These are phyloP conservation scores for Abrus precatorius DNA, from an alignment of 306 rosid species.

Conservation along the genomic window DNA sequence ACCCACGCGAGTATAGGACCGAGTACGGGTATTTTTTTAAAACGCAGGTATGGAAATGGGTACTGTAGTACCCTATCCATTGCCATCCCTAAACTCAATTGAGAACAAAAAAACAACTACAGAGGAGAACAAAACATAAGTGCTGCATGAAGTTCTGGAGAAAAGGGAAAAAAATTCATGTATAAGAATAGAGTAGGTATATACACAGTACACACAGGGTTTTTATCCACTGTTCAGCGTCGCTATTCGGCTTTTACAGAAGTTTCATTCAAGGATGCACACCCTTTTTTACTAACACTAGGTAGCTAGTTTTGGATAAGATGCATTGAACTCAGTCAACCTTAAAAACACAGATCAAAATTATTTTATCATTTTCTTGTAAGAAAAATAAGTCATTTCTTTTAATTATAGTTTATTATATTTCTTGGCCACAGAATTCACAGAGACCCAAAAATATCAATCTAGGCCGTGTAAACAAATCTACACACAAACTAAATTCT, in stretches of 20 bases:
- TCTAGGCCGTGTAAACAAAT: constrained; percentile 23
- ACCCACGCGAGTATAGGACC: too few relatives aligned
- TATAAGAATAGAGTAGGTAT: neutral
- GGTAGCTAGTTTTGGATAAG: constrained; percentile 32
- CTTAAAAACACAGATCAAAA: neutral
- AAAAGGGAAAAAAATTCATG: neutral
- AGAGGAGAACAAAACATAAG: neutral
- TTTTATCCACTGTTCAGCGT: neutral
- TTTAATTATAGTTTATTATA: neutral
- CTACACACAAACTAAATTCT: constrained; percentile 1
- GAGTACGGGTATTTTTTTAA: too few relatives aligned
- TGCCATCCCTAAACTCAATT: too few relatives aligned
- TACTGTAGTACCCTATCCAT: too few relatives aligned
- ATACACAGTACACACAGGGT: neutral
- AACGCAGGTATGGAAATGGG: too few relatives aligned
- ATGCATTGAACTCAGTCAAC: constrained; percentile 53
- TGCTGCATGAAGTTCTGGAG: neutral
- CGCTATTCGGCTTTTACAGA: neutral
- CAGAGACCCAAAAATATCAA: constrained; percentile 38
- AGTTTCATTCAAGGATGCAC: neutral
- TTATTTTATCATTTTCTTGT: neutral
- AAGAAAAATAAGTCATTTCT: neutral
- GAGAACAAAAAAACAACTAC: neutral
- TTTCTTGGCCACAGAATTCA: constrained; percentile 23
- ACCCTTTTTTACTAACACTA: constrained; percentile 12